Base-by-base conservation (phyloP, 306 rosid species). In the Sesbania bispinosa region DNA sequence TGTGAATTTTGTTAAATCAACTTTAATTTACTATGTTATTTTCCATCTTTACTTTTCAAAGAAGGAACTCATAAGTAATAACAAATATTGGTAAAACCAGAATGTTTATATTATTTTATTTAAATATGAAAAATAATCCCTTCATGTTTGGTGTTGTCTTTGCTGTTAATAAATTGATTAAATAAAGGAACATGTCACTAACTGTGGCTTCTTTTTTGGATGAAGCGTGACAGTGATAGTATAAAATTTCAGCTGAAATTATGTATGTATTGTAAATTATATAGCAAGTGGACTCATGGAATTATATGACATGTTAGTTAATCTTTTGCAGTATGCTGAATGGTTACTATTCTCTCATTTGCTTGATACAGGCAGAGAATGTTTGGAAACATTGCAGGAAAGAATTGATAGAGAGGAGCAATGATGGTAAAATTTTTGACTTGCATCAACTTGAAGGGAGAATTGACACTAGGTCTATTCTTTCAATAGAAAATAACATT, bases 341-440 rank as follows among this genome's bases (percentile, higher is more conserved):
- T n/a, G 30, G n/a, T 3, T 8, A 52, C n/a, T 9, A 35, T 59
- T 77, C 23, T 61, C 11, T 62, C 47, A 19, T 23, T 58, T 58
- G 73, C 74, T 74, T 77, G 76, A 79, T 55, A 41, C 89, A 86
- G 98, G 92, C 42, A 20, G 83, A 74, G 68, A 60, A 58, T 74
- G 83, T 47, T 14, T 71, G 85, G 90, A 45, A 67, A 26, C 84
- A 61, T 50, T 85, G 96, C 82, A 87, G 81, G 80, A 82, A 75
- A 81, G 80, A 79, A 54, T 69, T 87, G 81, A 72, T 70, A 74
- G 82, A 77, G 41, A 81, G 32, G 79, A 76, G 69, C 67, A 59
- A 71, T 57, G 84, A 57, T 43, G 66, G 18, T 19, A 51, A 81
- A 68, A 79, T 65, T 21, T 74, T 55, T 19, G 74, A 82, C 62